Conservation (phyloP, 768 basidiomycete species). For the Boletus vermiculosoides region DNA sequence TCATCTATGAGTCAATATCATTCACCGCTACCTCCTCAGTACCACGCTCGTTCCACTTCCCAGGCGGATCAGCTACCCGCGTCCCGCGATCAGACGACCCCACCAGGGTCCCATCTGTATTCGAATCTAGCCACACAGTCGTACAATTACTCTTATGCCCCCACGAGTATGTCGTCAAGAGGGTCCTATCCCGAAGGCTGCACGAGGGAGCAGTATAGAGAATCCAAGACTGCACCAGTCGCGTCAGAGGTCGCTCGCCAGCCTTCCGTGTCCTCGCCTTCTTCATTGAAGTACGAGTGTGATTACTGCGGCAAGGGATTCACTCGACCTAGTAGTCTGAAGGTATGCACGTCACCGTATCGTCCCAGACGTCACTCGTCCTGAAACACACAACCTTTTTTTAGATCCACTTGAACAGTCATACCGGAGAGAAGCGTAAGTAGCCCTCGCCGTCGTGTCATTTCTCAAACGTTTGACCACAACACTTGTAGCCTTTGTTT, state of each 20-base stretch:
- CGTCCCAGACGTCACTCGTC: background rate
- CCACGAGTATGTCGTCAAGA: constrained; percentile 21
- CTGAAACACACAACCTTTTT: constrained; percentile 7
- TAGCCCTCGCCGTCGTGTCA: constrained; percentile 6
- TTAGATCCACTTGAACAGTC: constrained; percentile 82
- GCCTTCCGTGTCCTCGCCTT: constrained; percentile 26
- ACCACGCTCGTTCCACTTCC: constrained; percentile 29
- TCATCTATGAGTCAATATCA: constrained; percentile 23
- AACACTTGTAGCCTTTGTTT: constrained; percentile 58
- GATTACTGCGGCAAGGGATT: constrained; percentile 78
- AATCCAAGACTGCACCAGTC: constrained; percentile 5
- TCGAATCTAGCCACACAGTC: constrained; percentile 21
- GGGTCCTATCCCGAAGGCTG: constrained; percentile 20
- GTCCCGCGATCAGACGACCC: constrained; percentile 29
- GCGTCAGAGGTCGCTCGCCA: constrained; percentile 16
- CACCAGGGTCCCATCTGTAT: constrained; percentile 28
- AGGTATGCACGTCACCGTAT: constrained; percentile 41
- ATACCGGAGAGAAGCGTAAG: constrained; percentile 84
- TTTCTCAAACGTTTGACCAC: constrained; percentile 15
- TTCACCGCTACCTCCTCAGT: constrained; percentile 20
- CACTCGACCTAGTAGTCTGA: constrained; percentile 79
- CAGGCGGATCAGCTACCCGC: constrained; percentile 26
- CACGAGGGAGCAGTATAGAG: constrained; percentile 21
- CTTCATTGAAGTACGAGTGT: constrained; percentile 67
- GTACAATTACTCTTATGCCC: constrained; percentile 18